Evolutionary conservation across 2,329 filamentous ascomycete species (phyloP).

Genomic region (Ambrosiella xylebori): DNA sequence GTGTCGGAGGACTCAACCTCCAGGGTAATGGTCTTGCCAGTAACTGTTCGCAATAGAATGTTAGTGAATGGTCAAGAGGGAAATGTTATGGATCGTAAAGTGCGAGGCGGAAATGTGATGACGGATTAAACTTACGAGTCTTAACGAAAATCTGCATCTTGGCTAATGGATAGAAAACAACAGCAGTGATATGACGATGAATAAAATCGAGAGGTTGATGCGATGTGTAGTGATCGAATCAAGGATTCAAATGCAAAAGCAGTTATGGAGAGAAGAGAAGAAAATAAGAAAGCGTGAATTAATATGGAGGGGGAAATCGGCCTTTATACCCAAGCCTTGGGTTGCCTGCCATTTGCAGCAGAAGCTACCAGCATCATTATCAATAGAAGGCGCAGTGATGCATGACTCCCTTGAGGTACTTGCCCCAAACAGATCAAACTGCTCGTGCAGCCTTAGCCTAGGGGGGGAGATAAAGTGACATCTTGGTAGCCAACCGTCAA

Average conservation of each 20-base stretch:
- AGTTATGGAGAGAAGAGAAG: slow-evolving; percentile 10
- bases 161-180: slow-evolving; percentile 8
- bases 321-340: slow-evolving; percentile 16
- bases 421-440: background rate
- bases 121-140: slow-evolving; percentile 51
- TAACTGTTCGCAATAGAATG: slow-evolving; percentile 71
- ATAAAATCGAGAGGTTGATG: background rate
- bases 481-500: background rate
- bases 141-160: slow-evolving; percentile 96
- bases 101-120: background rate
- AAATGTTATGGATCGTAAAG: slow-evolving; percentile 19
- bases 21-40: slow-evolving; percentile 85
- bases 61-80: slow-evolving; percentile 27
- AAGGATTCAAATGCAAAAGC: background rate
- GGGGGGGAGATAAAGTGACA: background rate
- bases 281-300: slow-evolving; percentile 10
- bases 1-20: slow-evolving; percentile 82
- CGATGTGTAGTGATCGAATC: background rate
- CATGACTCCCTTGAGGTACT: background rate
- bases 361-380: background rate
- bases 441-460: background rate
- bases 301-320: slow-evolving; percentile 16
- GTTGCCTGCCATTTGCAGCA: background rate
- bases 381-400: background rate
- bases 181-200: slow-evolving; percentile 1